Percentiles rank a stretch among this genome's conserved stretches.
phyloP scores from a whole-genome alignment of 1,139 yeast genomes.

The Geotrichum histeridarum region DNA sequence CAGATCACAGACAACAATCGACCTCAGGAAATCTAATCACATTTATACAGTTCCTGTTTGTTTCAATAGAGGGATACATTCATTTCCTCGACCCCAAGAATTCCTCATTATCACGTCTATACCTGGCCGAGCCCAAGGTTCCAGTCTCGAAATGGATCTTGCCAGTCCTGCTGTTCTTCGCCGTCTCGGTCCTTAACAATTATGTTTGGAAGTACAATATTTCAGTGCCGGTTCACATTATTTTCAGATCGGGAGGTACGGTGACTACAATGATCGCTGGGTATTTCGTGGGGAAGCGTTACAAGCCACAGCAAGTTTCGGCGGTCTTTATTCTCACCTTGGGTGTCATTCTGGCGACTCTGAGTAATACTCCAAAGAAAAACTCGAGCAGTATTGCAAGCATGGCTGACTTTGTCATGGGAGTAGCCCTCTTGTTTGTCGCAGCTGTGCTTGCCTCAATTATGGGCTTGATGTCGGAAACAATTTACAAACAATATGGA shows the following conservation, averaged over 20 bases:
- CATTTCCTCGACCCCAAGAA: slow-evolving; percentile 36
- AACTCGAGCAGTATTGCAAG: not conserved
- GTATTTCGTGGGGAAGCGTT: slow-evolving; percentile 41
- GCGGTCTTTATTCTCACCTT: slow-evolving; percentile 51
- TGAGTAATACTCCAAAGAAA: slow-evolving; percentile 25
- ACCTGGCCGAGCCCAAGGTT: slow-evolving; percentile 30
- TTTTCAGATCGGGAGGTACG: slow-evolving; percentile 62
- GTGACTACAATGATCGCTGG: slow-evolving; percentile 60
- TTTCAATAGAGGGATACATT: slow-evolving; percentile 45
- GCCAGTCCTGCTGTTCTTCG: slow-evolving; percentile 50
- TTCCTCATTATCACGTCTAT: slow-evolving; percentile 35
- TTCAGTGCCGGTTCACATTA: slow-evolving; percentile 63
- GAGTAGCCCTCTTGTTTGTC: slow-evolving; percentile 44
- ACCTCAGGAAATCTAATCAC: slow-evolving; percentile 53
- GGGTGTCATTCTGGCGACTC: slow-evolving; percentile 55
- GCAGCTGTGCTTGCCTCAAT: slow-evolving; percentile 51
- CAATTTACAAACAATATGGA: slow-evolving; percentile 48
- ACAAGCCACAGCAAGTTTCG: slow-evolving; percentile 29
- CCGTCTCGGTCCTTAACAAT: slow-evolving; percentile 54
- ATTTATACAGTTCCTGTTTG: slow-evolving; percentile 54
- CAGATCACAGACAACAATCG: slow-evolving; percentile 28
- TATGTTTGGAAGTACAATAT: slow-evolving; percentile 53
- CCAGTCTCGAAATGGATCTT: slow-evolving; percentile 49
- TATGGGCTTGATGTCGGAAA: slow-evolving; percentile 54
- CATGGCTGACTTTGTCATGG: slow-evolving; percentile 35